phyloP scores from a whole-genome alignment of 2,329 filamentous ascomycete species.

The Cytospora paraplurivora region DNA sequence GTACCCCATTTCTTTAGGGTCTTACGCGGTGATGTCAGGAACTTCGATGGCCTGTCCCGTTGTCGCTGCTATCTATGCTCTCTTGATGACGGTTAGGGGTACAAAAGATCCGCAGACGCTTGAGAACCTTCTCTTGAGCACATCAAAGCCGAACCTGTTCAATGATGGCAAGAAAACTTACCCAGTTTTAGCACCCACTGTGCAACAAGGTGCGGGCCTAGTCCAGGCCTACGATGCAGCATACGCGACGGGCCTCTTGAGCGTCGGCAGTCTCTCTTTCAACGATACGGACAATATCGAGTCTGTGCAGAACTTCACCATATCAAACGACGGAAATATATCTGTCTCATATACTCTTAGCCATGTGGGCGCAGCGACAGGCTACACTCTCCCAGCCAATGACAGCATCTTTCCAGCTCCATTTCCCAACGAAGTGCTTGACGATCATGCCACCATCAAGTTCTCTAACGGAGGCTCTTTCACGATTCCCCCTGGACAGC shows the following conservation, averaged over 20 bases:
- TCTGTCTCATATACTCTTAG: conserved; percentile 55
- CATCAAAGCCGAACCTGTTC: conserved; percentile 52
- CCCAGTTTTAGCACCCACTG: conserved; percentile 52
- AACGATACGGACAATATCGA: conserved; percentile 64
- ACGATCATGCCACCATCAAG: conserved; percentile 45
- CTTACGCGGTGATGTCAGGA: conserved; percentile 53
- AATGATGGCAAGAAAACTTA: conserved; percentile 45
- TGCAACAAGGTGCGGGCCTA: conserved; percentile 63
- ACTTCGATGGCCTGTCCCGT: conserved; percentile 59
- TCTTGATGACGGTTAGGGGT: conserved; percentile 55
- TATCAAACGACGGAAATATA: conserved; percentile 55
- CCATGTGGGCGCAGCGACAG: conserved; percentile 53
- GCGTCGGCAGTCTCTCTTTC: conserved; percentile 60
- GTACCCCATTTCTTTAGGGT: conserved; percentile 44
- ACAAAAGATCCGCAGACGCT: conserved; percentile 53
- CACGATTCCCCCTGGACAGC: conserved; percentile 45
- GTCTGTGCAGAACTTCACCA: conserved; percentile 52
- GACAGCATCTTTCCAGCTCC: conserved; percentile 40
- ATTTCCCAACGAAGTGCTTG: conserved; percentile 50
- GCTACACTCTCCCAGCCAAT: conserved; percentile 51
- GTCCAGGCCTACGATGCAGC: conserved; percentile 63
- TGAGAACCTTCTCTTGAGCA: conserved; percentile 52
- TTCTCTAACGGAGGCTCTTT: conserved; percentile 44
- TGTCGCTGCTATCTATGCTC: conserved; percentile 54
- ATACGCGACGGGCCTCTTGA: conserved; percentile 54